Percentiles rank a stretch among this genome's conserved stretches.
These are phyloP conservation scores for Teratosphaeria pseudoeucalypti DNA, from an alignment of 2,329 filamentous ascomycete genomes.

Conservation along the genomic window DNA sequence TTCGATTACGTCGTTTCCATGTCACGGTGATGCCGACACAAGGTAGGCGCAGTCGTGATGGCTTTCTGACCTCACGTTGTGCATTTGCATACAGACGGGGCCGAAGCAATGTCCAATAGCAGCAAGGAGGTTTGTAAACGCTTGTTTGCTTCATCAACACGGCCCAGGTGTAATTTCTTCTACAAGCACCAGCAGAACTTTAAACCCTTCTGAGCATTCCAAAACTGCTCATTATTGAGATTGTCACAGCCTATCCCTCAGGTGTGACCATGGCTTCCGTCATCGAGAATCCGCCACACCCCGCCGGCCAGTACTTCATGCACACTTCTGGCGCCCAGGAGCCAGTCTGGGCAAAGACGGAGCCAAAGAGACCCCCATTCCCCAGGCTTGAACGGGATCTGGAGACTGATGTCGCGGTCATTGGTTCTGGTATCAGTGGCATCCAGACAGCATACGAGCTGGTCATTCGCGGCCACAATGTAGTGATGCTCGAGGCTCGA, in stretches of 20 bases:
- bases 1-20: background rate
- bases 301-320: background rate
- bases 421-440: conserved; percentile 45
- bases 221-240: background rate
- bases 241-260: too few relatives aligned
- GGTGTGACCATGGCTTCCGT: background rate
- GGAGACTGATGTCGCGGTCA: conserved; percentile 40
- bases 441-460: conserved; percentile 45
- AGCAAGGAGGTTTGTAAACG: background rate
- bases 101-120: background rate
- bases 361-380: background rate
- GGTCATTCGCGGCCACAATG: conserved; percentile 39
- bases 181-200: background rate
- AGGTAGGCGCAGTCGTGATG: background rate
- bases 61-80: background rate
- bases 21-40: background rate
- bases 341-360: background rate
- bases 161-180: background rate
- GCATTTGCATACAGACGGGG: background rate
- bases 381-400: conserved; percentile 33
- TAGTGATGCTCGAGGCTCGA: conserved; percentile 45
- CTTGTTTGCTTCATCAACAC: background rate
- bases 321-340: background rate
- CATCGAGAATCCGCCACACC: background rate
- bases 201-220: background rate